Percentiles rank a stretch among this genome's conserved stretches.
These are phyloP conservation scores for Podaxis sp. DNA, from an alignment of 768 basidiomycete genomes.

Conservation along the genomic window DNA sequence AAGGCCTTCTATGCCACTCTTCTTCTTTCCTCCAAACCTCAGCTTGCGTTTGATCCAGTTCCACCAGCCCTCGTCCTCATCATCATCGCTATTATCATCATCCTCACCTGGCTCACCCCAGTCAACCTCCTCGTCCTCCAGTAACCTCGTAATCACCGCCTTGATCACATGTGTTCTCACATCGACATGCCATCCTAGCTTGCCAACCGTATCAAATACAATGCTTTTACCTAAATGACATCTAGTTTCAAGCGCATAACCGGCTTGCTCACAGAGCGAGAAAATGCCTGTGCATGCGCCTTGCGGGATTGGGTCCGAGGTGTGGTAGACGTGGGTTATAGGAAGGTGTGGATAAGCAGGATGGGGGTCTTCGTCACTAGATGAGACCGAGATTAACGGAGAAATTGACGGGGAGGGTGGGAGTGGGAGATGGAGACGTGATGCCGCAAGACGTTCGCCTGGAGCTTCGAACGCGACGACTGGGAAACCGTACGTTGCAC, in stretches of 20 bases:
- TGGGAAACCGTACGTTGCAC: slow-evolving; percentile 86
- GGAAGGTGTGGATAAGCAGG: slow-evolving; percentile 39
- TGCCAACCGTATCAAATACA: slow-evolving; percentile 81
- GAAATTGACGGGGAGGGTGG: slow-evolving; percentile 56
- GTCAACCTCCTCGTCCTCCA: slow-evolving; percentile 45
- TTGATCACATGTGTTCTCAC: slow-evolving; percentile 72
- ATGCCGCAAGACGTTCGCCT: slow-evolving; percentile 66
- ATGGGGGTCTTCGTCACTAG: slow-evolving; percentile 7
- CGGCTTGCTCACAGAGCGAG: slow-evolving; percentile 76
- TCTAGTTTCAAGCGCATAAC: slow-evolving; percentile 81
- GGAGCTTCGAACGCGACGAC: slow-evolving; percentile 91
- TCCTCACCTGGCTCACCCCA: slow-evolving; percentile 34
- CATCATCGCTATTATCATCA: slow-evolving; percentile 17
- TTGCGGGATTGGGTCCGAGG: slow-evolving; percentile 89
- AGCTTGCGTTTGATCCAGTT: slow-evolving; percentile 3
- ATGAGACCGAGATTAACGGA: not conserved
- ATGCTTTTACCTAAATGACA: slow-evolving; percentile 91
- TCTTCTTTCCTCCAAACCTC: slow-evolving; percentile 16
- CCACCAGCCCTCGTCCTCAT: slow-evolving; percentile 27
- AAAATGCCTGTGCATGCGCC: slow-evolving; percentile 72
- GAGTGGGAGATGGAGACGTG: slow-evolving; percentile 82
- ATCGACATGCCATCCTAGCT: slow-evolving; percentile 79
- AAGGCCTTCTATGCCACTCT: slow-evolving; percentile 27
- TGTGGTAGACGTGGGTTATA: slow-evolving; percentile 83
- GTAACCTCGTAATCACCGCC: slow-evolving; percentile 60